Evolutionary conservation across 1,284 basidiomycete genomes (phyloP), one percentile per base, ranked within the genome.

Genomic region (Coniferiporia sulphurascens): DNA sequence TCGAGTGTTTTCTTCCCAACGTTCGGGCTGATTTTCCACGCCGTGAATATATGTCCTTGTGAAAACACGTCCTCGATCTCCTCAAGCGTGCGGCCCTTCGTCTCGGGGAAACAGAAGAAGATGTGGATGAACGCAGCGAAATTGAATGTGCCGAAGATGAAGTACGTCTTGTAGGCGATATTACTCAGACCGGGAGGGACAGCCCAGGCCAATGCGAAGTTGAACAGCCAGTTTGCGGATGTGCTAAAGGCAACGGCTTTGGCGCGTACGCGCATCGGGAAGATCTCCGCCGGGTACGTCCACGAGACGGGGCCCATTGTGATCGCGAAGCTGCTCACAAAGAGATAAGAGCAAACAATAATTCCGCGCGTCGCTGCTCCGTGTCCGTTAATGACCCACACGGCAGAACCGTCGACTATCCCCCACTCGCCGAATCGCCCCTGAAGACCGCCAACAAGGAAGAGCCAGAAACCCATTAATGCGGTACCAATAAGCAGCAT

Each of bases 131-230:
- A 84, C 4, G 82, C 85, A 0, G 82, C 81, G 60, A 87, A 84
- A 76, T 89, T 89, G 81, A 90, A 89, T 7, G 85, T 75, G 9
- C 65, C 86, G 68, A 90, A 90, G 71, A 90, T 84, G 72, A 89
- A 89, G 74, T 90, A 79, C 43, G 78, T 78, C 68, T 71, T 73
- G 65, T 71, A 73, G 48, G 73, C 75, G 62, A 78, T 78, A 50
- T 61, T 71, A 27, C 22, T 12, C 13, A 35, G 74, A 27, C 75
- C 81, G 0, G 83, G 83, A 3, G 83, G 84, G 13, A 84, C 82
- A 15, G 81, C 83, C 71, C 79, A 89, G 0, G 86, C 85, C 62
- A 89, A 79, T 27, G 85, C 85, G 63, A 84, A 86, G 75, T 87
- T 88, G 77, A 89, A 89, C 21, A 79, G 67, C 87, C 85, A 89